Evolutionary conservation across 345 rosid genomes (phyloP), one percentile per base, ranked within the genome.

Genomic region (Sisymbrium altissimum): DNA sequence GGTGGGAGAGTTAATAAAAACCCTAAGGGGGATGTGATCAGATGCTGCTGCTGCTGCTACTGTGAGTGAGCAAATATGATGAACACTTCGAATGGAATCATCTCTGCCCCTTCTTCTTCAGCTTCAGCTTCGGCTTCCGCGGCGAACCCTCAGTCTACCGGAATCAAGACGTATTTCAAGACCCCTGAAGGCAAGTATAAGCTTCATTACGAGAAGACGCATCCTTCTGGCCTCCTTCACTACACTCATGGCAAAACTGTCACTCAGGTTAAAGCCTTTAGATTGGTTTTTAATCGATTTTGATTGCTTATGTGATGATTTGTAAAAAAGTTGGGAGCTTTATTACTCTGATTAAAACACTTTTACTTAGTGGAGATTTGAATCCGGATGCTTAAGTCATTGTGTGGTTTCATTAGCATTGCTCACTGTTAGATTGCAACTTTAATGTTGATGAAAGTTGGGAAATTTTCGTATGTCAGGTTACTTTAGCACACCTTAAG

Each of bases 151-250:
- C 95, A 89, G 71, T 80, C 90, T 14, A 91, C 97, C 67, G 97
- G 97, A 8, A 83, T 94, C 61, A 94, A 94, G 86, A 94, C 97
- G 66, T 89, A 91, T 81, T 89, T 91, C 81, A 91, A 94, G 81
- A 88, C 98, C 50, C 97, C 96, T 1, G 98, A 95, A 67, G 99
- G 99, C 10, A 86, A 95, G 40, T 95, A 95, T 56, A 95, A 95
- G 85, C 97, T 95, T 67, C 97, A 87, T 79, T 88, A 86, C 55
- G 99, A 92, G 81, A 95, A 95, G 81, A 91, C 97, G 17, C 90
- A 89, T 54, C 92, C 97, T 46, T 85, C 99, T 41, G 92, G 97
- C 58, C 88, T 92, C 44, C 97, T 95, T 80, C 97, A 92, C 81
- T 92, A 87, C 33, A 88, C 96, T 43, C 96, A 95, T 60, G 97